Percentiles rank a stretch among this genome's conserved stretches.
Evolutionary conservation across 148 eudicot genomes (phyloP).

Genomic region (Bassia scoparia): DNA sequence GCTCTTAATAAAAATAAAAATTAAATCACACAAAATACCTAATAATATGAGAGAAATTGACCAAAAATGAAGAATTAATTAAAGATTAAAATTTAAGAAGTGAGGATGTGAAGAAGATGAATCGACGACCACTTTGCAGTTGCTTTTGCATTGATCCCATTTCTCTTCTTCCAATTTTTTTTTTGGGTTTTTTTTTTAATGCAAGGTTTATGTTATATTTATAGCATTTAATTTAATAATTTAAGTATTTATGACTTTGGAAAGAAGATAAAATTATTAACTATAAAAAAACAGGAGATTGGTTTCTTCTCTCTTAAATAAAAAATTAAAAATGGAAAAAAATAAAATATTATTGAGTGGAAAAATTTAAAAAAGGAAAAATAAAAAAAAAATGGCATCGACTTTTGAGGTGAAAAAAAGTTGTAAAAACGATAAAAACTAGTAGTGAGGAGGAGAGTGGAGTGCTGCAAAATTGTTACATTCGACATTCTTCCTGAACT

Average conservation of each 20-base stretch:
- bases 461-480: too few species aligned
- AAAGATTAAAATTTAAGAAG: constrained; percentile 12
- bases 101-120: constrained; percentile 18
- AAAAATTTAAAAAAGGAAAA: too few species aligned
- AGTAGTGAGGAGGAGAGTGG: too few species aligned
- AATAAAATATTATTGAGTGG: too few species aligned
- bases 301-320: too few species aligned
- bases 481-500: too few species aligned
- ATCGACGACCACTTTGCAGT: constrained; percentile 26
- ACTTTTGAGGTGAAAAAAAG: too few species aligned
- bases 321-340: too few species aligned
- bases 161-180: neutral
- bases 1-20: neutral
- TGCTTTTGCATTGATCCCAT: constrained; percentile 41
- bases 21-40: constrained; percentile 11
- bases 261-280: neutral
- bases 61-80: constrained; percentile 6
- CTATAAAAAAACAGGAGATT: too few species aligned
- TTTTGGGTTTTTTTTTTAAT: neutral
- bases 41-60: constrained; percentile 1
- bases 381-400: too few species aligned
- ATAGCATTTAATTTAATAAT: too few species aligned
- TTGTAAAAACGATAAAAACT: too few species aligned
- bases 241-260: neutral
- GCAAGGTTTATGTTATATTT: neutral